A percentile compares a stretch with the other conserved stretches of the same genome.
Evolutionary conservation across 148 eudicot species (phyloP).

Genomic region (Chenopodium quinoa): DNA sequence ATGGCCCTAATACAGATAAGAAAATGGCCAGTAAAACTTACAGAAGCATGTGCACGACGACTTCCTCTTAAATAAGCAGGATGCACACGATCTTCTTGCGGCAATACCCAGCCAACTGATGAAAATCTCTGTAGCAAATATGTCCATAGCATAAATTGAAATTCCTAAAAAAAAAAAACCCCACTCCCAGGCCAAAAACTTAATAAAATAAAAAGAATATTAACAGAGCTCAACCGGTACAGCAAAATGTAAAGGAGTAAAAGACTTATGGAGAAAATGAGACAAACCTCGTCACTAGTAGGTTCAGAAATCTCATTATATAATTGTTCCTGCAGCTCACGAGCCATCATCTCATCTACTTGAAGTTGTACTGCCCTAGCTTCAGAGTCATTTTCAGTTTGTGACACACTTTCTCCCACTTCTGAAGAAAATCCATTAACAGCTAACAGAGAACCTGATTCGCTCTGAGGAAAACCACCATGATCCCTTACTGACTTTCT

Average conservation of each 20-base stretch:
- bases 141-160: slow-evolving; percentile 8
- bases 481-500: slow-evolving; percentile 35
- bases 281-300: slow-evolving; percentile 49
- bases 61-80: slow-evolving; percentile 40
- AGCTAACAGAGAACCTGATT: slow-evolving; percentile 35
- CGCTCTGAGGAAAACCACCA: slow-evolving; percentile 22
- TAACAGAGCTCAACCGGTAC: slow-evolving; percentile 5
- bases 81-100: slow-evolving; percentile 36
- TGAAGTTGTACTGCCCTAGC: slow-evolving; percentile 63
- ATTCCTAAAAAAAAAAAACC: slow-evolving; percentile 2
- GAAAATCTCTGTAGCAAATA: slow-evolving; percentile 37
- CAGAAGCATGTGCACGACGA: slow-evolving; percentile 12
- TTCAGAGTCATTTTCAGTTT: slow-evolving; percentile 40
- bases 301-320: slow-evolving; percentile 61
- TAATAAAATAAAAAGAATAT: not conserved
- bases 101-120: slow-evolving; percentile 39
- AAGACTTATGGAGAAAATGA: not conserved
- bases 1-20: not conserved
- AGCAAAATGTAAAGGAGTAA: not conserved
- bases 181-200: not conserved
- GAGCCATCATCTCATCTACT: slow-evolving; percentile 88
- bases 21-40: slow-evolving; percentile 18
- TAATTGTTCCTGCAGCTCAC: slow-evolving; percentile 87
- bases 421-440: slow-evolving; percentile 48
- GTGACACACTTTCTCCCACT: slow-evolving; percentile 28